phyloP scores from a whole-genome alignment of 257 asterid genomes.

The Plantago elongata region DNA sequence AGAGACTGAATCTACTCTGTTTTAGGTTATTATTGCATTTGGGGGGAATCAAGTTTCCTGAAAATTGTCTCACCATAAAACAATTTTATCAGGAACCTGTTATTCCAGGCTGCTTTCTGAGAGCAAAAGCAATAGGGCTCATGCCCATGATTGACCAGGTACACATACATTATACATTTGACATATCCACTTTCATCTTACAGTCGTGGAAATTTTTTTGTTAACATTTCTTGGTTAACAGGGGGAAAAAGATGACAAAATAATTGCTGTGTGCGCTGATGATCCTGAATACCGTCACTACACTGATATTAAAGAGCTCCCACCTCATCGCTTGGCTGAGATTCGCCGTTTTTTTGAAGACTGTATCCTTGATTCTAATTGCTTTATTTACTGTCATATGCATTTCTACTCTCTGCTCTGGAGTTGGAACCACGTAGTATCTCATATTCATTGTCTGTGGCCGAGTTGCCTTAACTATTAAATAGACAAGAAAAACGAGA shows the following conservation, averaged over 20 bases:
- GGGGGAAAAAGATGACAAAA: constrained; percentile 97
- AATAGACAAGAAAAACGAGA: constrained; percentile 89
- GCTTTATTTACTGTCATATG: background rate
- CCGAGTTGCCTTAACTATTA: constrained; percentile 30
- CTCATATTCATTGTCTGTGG: background rate
- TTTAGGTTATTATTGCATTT: background rate
- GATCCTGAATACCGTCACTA: constrained; percentile 85
- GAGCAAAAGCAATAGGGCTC: constrained; percentile 96
- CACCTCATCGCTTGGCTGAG: constrained; percentile 90
- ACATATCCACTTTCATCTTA: constrained; percentile 2
- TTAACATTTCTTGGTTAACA: constrained; percentile 16
- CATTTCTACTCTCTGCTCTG: background rate
- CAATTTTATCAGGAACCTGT: constrained; percentile 71
- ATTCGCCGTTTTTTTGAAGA: constrained; percentile 92
- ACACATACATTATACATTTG: background rate
- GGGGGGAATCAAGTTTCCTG: background rate
- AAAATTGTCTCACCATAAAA: background rate
- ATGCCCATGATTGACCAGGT: constrained; percentile 99
- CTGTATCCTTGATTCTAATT: constrained; percentile 57
- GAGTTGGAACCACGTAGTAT: background rate
- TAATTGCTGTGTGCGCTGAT: constrained; percentile 95
- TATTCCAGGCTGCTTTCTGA: constrained; percentile 89
- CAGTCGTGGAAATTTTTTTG: constrained; percentile 6
- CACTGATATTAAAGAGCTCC: constrained; percentile 81
- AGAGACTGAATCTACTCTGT: too few species aligned